Evolutionary conservation across 164 flowering plant genomes (phyloP), one percentile per base, ranked within the genome.

Genomic region (Brasenia schreberi): DNA sequence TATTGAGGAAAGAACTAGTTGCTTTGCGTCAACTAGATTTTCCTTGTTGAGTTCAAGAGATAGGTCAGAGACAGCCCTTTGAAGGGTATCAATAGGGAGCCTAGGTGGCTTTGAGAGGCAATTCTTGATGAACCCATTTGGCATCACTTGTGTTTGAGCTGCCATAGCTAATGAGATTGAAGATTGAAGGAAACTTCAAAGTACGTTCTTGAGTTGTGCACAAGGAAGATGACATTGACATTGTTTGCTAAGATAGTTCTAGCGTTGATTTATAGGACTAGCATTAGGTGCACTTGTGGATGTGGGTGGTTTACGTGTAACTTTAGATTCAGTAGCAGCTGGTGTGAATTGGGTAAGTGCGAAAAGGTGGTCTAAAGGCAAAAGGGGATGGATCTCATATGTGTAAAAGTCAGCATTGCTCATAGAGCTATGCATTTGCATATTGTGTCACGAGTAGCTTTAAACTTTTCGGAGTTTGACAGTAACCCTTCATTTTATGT

Each of bases 31-130:
- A 23, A 72, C 56, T 9, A 49, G 10, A 49, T 49, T 49, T 60
- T 81, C 86, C 67, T 79, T 83, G 82, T 80, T 79, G 2, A 88
- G 68, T 59, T 85, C 82, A 7, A 74, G 81, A 2, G 91, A 81
- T 23, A 88, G 73, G 67, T 88, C 97, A 0, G 97, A 91, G 5
- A 77, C 43, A 1, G 91, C 79, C 64, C 97, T 74, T 3, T 87
- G 82, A 27, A 90, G 84, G 69, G 71, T 68, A 19, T 83, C 78
- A 19, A 73, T 78, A 2, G 91, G 71, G 7, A 83, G 81, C 19
- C 68, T 80, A 33, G 83, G 79, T 9, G 92, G 87, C 76, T 78
- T 83, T 43, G 75, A 33, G 61, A 76, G 69, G 70, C 44, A 68
- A 52, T 69, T 59, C 58, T 74, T 78, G 56, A 49, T 9, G 56